These are phyloP conservation scores for Penicillium cosmopolitanum DNA, from an alignment of 495 filamentous ascomycete species.

Conservation along the genomic window DNA sequence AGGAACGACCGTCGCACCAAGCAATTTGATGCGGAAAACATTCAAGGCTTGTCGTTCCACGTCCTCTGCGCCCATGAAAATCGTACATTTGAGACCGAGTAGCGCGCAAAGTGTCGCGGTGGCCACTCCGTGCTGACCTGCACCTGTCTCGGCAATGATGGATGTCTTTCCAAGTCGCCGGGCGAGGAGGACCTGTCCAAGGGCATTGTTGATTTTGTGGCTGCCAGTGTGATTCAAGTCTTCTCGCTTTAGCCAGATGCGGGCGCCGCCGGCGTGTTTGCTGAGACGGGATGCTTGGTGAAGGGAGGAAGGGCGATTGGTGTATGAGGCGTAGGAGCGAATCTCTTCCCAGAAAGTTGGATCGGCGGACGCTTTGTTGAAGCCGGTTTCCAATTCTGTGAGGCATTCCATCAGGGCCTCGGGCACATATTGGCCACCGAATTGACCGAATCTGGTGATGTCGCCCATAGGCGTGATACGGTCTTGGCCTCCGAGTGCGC, in stretches of 20 bases:
- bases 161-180: conserved; percentile 82
- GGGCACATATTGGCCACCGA: conserved; percentile 19
- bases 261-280: conserved; percentile 82
- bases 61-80: conserved; percentile 96
- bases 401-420: conserved; percentile 9
- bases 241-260: conserved; percentile 94
- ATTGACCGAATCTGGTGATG: conserved; percentile 8
- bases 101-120: conserved; percentile 93
- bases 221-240: conserved; percentile 84
- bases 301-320: conserved; percentile 11
- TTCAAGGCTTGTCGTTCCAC: conserved; percentile 91
- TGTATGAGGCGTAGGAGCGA: conserved; percentile 7
- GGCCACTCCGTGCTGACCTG: conserved; percentile 93
- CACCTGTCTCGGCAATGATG: conserved; percentile 94
- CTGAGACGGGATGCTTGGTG: conserved; percentile 83
- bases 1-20: conserved; percentile 83
- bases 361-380: conserved; percentile 7
- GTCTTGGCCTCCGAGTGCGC: background rate
- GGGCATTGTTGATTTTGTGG: conserved; percentile 95
- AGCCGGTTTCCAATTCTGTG: conserved; percentile 11
- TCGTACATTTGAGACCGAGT: conserved; percentile 91
- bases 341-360: conserved; percentile 20
- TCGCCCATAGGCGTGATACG: background rate
- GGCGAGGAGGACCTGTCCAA: conserved; percentile 87
- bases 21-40: conserved; percentile 90